Percentiles rank a stretch among this genome's conserved stretches.
Evolutionary conservation across 108 stramenopile genomes (phyloP).

Genomic region (Phaeodactylum tricornutum): DNA sequence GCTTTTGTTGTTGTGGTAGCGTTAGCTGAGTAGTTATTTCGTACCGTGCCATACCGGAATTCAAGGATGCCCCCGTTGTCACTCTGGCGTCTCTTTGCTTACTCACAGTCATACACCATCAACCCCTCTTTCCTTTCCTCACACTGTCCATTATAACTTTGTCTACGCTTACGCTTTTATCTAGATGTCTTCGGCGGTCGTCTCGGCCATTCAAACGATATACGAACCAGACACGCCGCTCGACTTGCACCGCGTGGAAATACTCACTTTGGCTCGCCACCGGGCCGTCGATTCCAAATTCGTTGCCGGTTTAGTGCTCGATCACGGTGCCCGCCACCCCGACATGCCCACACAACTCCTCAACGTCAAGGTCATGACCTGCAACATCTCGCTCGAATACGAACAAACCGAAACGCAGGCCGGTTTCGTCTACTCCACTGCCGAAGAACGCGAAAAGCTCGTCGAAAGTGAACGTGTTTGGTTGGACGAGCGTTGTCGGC

Average conservation of each 20-base stretch:
- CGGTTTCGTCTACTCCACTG: conserved; percentile 92
- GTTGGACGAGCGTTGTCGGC: conserved; percentile 93
- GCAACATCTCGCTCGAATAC: conserved; percentile 97
- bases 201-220: conserved; percentile 88
- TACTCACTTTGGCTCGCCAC: conserved; percentile 92
- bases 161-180: too few relatives aligned
- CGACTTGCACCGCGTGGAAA: conserved; percentile 97
- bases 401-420: conserved; percentile 98
- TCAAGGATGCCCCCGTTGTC: too few relatives aligned
- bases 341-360: conserved; percentile 93
- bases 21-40: too few relatives aligned
- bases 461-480: conserved; percentile 96
- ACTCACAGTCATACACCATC: too few relatives aligned
- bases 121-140: too few relatives aligned
- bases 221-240: conserved; percentile 42
- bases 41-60: too few relatives aligned
- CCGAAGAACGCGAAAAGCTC: conserved; percentile 95
- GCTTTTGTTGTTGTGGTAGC: too few relatives aligned
- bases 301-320: conserved; percentile 96
- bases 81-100: too few relatives aligned
- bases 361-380: conserved; percentile 96
- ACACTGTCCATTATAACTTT: too few relatives aligned
- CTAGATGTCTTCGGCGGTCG: conserved; percentile 47
- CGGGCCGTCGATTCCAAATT: conserved; percentile 71
- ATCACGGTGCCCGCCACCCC: conserved; percentile 98